Base-by-base conservation (phyloP, 192 early-diverging fungal species). In the Irineochytrium annulatum region DNA sequence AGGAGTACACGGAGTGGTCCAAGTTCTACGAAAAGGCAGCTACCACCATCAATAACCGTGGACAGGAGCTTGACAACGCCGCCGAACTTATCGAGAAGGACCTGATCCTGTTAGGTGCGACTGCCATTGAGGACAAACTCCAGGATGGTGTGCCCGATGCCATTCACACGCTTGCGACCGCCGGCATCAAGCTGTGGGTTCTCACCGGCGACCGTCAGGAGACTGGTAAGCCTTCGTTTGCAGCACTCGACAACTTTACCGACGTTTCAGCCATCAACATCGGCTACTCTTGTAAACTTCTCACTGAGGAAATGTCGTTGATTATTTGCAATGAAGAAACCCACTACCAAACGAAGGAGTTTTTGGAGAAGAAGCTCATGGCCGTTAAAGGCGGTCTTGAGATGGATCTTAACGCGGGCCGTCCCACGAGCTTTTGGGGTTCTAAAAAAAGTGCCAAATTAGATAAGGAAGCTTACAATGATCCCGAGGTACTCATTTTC, bases 61-160 rank as follows among this genome's bases (percentile, higher is more conserved):
- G 82, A 41, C 86, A 90, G 14, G 91, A 87, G 69, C 72, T 99
- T 20, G 96, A 99, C 56, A 82, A 84, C 48, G 94, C 88, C 11
- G 96, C 94, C 1, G 96, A 99, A 67, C 58, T 93, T 68, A 99
- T 99, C 70, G 96, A 99, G 68, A 87, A 90, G 67, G 81, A 96
- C 56, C 60, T 99, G 63, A 83, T 89, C 34, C 74, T 99, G 28
- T 67, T 99, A 3, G 96, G 96, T 13, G 96, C 94, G 1, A 99
- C 96, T 0, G 96, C 96, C 3, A 99, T 99, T 63, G 96, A 99
- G 71, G 96, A 97, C 68, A 95, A 95, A 71, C 73, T 99, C 3
- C 96, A 99, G 73, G 96, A 97, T 54, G 93, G 92, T 59, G 96
- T 99, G 14, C 96, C 96, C 24, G 92, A 97, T 63, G 91, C 96